These are phyloP conservation scores for Zygosaccharomyces rouxii DNA, from an alignment of 805 yeast species.

Conservation along the genomic window DNA sequence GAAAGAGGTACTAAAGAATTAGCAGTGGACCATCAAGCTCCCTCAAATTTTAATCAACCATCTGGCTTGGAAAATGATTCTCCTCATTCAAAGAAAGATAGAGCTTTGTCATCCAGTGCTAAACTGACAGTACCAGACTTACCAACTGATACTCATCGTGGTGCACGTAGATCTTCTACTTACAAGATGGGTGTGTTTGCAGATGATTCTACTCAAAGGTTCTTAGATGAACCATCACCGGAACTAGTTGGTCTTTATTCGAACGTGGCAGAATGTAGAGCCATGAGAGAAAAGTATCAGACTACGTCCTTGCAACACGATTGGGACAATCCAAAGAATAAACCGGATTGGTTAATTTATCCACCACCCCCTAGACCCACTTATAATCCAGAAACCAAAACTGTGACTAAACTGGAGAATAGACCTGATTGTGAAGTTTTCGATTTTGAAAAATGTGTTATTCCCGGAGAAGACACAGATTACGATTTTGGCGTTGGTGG, in stretches of 20 bases:
- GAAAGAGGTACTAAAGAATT: constrained; percentile 31
- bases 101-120: constrained; percentile 27
- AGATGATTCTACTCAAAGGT: constrained; percentile 46
- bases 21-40: constrained; percentile 24
- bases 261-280: constrained; percentile 62
- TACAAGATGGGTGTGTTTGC: constrained; percentile 45
- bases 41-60: constrained; percentile 19
- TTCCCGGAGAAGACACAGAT: constrained; percentile 41
- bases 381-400: constrained; percentile 60
- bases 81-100: constrained; percentile 1
- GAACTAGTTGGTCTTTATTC: constrained; percentile 62
- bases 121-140: constrained; percentile 26
- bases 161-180: constrained; percentile 15
- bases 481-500: constrained; percentile 57
- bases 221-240: constrained; percentile 58
- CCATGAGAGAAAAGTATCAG: constrained; percentile 73
- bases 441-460: constrained; percentile 40
- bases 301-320: constrained; percentile 66
- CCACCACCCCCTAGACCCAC: constrained; percentile 95
- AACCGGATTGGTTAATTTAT: constrained; percentile 67
- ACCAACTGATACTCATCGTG: constrained; percentile 7
- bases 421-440: constrained; percentile 43
- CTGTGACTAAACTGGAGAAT: constrained; percentile 41
- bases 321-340: constrained; percentile 79
- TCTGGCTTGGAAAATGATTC: constrained; percentile 7